phyloP scores from a whole-genome alignment of 2,329 filamentous ascomycete genomes.

The Alternaria sp. region DNA sequence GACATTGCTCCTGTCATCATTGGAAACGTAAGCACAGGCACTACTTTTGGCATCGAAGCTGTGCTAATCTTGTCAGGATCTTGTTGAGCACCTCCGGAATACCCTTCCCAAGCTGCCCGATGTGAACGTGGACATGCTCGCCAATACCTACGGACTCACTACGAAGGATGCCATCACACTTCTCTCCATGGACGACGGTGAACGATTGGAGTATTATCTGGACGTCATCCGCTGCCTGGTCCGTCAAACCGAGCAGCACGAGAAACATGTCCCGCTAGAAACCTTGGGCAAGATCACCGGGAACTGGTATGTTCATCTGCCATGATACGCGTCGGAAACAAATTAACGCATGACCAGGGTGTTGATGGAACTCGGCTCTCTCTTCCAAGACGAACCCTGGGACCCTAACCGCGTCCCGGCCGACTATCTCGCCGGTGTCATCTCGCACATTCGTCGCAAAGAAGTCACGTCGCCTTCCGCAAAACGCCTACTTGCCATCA shows the following conservation, averaged over 20 bases:
- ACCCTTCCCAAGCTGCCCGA: constrained; percentile 78
- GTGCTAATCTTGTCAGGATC: constrained; percentile 52
- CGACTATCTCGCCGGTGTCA: constrained; percentile 52
- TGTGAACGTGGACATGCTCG: constrained; percentile 67
- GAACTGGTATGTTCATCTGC: constrained; percentile 58
- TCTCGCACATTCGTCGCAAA: constrained; percentile 50
- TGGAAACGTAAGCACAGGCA: constrained; percentile 52
- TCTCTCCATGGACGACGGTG: constrained; percentile 76
- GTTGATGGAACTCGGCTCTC: constrained; percentile 59
- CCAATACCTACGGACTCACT: constrained; percentile 70
- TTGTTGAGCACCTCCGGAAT: constrained; percentile 68
- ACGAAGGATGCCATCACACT: constrained; percentile 84
- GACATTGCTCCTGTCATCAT: constrained; percentile 84
- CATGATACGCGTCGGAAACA: background rate
- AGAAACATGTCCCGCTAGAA: background rate
- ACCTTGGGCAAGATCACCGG: constrained; percentile 56
- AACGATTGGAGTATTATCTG: constrained; percentile 82
- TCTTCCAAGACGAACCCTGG: constrained; percentile 54
- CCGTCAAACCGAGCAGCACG: constrained; percentile 31
- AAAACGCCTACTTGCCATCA: constrained; percentile 63
- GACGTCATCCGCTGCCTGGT: constrained; percentile 58
- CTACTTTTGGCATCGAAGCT: background rate
- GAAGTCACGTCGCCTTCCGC: constrained; percentile 62
- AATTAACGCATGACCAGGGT: constrained; percentile 45
- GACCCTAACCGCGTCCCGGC: constrained; percentile 48